Base-by-base conservation (phyloP, 2,329 filamentous ascomycete genomes). In the Graphiopsis chlorocephala region DNA sequence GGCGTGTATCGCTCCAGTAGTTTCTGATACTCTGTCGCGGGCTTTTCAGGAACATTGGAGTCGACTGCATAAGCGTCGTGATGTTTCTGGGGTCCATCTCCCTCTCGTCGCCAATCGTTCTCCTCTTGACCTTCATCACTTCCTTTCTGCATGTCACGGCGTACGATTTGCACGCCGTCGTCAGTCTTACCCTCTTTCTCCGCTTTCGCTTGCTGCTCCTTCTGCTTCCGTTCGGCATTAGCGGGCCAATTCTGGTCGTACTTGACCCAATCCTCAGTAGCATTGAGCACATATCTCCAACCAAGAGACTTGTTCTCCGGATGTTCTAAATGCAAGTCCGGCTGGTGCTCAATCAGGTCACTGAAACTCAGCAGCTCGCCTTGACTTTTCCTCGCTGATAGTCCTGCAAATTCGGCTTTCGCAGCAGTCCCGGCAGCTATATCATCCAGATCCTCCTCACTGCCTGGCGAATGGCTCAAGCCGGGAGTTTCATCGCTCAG, bases 231-330 rank as follows among this genome's bases (percentile, higher is more conserved):
- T 68, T 79, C 73, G 10, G 79, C 35, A 68, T 85, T 85, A 0
- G 78, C 77, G 0, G 81, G 82, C 82, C 82, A 85, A 1, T 77
- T 69, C 65, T 85, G 75, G 8, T 77, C 69, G 42, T 81, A 77
- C 71, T 83, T 85, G 63, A 85, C 75, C 72, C 78, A 82, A 59
- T 82, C 77, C 64, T 85, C 82, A 0, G 80, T 81, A 11, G 77
- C 76, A 38, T 84, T 75, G 0, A 85, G 72, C 12, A 84, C 80
- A 68, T 81, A 83, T 38, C 83, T 74, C 82, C 83, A 85, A 8
- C 81, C 80, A 4, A 77, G 60, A 3, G 81, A 79, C 61, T 79
- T 78, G 33, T 80, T 77, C 20, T 80, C 76, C 0, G 81, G 81
- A 52, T 79, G 73, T 0, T 74, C 67, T 4, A 84, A 68, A 69